Percentiles rank a stretch among this genome's conserved stretches.
Evolutionary conservation across 1,284 basidiomycete genomes (phyloP).

Genomic region (Marasmius tenuissimus): DNA sequence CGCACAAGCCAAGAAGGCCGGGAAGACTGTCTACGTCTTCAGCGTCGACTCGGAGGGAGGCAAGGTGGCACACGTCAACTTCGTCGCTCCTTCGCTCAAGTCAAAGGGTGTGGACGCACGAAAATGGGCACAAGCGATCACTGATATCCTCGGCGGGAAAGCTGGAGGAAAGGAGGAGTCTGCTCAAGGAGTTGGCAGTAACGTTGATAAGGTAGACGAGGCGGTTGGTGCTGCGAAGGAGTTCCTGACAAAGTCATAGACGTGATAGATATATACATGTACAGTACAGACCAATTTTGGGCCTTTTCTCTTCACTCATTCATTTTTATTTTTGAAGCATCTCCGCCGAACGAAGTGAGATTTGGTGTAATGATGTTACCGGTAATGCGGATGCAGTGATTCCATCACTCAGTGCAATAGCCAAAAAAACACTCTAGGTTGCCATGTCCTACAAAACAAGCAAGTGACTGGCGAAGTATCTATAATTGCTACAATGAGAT

Average conservation of each 20-base stretch:
- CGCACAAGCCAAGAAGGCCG: conserved; percentile 75
- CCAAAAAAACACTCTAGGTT: no score
- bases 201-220: conserved; percentile 66
- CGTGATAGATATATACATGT: not conserved
- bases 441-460: no score
- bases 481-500: no score
- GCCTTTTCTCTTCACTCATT: no score
- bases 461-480: no score
- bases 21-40: conserved; percentile 89
- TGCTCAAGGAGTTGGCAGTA: conserved; percentile 82
- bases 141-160: conserved; percentile 86
- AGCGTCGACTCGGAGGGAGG: conserved; percentile 67
- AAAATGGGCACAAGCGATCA: conserved; percentile 79
- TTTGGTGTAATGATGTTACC: no score
- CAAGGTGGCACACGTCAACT: conserved; percentile 90
- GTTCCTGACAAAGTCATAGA: conserved; percentile 32
- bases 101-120: conserved; percentile 75
- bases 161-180: conserved; percentile 92
- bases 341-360: no score
- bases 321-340: no score
- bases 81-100: conserved; percentile 67
- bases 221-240: conserved; percentile 63
- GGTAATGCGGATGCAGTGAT: no score
- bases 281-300: not conserved
- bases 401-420: no score